These are phyloP conservation scores for Myxozyma lipomycoides DNA, from an alignment of 805 yeast genomes.

Conservation along the genomic window DNA sequence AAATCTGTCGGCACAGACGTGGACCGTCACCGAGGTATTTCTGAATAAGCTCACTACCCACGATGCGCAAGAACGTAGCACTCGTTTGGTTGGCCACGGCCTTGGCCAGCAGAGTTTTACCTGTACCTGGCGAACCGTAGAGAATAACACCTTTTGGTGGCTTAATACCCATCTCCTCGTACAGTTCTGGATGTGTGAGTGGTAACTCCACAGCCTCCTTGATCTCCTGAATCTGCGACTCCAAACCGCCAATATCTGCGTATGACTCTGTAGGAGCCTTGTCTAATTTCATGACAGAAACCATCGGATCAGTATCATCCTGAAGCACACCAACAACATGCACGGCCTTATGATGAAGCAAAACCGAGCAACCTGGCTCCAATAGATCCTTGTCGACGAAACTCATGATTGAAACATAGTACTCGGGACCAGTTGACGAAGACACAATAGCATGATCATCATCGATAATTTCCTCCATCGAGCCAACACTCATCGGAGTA, in stretches of 20 bases:
- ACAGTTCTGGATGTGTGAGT: slow-evolving; percentile 90
- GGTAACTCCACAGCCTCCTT: slow-evolving; percentile 97
- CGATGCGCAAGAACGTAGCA: slow-evolving; percentile 92
- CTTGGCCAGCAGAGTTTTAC: slow-evolving; percentile 90
- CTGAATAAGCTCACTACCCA: slow-evolving; percentile 94
- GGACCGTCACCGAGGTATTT: slow-evolving; percentile 98
- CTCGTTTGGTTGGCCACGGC: slow-evolving; percentile 98
- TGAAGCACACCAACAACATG: slow-evolving; percentile 96
- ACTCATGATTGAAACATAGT: slow-evolving; percentile 90
- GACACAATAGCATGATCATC: slow-evolving; percentile 99
- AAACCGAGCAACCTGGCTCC: slow-evolving; percentile 95
- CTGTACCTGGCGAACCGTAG: slow-evolving; percentile 98
- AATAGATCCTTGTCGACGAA: slow-evolving; percentile 94
- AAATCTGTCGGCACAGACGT: slow-evolving; percentile 84
- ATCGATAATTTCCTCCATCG: slow-evolving; percentile 93
- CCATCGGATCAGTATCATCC: slow-evolving; percentile 98
- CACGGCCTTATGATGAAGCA: slow-evolving; percentile 92
- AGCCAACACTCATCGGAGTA: slow-evolving; percentile 92
- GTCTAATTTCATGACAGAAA: slow-evolving; percentile 94
- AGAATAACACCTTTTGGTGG: slow-evolving; percentile 97
- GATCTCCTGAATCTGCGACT: slow-evolving; percentile 92
- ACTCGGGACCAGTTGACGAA: slow-evolving; percentile 93
- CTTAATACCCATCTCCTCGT: slow-evolving; percentile 97
- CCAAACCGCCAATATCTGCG: slow-evolving; percentile 96
- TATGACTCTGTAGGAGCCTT: slow-evolving; percentile 96